Percentiles rank a stretch among this genome's conserved stretches.
Evolutionary conservation across 768 basidiomycete species (phyloP).

Genomic region (Leccinum incarnatum): DNA sequence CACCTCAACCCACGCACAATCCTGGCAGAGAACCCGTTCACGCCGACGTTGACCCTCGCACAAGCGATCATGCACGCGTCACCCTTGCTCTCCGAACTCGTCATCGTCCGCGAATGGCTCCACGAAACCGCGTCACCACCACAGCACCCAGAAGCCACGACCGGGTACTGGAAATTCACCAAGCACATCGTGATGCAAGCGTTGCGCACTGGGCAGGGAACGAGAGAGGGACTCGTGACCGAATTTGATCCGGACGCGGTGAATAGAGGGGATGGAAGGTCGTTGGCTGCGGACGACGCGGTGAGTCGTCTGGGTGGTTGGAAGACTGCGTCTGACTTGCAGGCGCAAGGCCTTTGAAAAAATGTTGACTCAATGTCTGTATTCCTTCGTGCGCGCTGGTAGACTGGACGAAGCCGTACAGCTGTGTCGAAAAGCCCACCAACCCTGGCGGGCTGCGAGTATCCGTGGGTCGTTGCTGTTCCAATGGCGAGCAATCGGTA

Average conservation of each 20-base stretch:
- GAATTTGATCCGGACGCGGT: slow-evolving; percentile 83
- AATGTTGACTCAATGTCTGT: slow-evolving; percentile 71
- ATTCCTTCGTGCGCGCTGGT: slow-evolving; percentile 82
- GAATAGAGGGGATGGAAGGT: slow-evolving; percentile 53
- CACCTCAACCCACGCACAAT: slow-evolving; percentile 52
- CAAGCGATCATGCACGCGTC: slow-evolving; percentile 70
- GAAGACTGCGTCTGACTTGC: neutral
- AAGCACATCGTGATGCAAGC: slow-evolving; percentile 69
- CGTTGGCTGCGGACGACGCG: slow-evolving; percentile 73
- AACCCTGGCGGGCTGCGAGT: slow-evolving; percentile 90
- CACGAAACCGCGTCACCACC: slow-evolving; percentile 71
- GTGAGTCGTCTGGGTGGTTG: slow-evolving; percentile 43
- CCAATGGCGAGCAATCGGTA: slow-evolving; percentile 71
- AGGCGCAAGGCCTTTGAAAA: slow-evolving; percentile 73
- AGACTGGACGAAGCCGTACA: slow-evolving; percentile 80
- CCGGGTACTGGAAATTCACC: slow-evolving; percentile 84
- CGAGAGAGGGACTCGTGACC: slow-evolving; percentile 51
- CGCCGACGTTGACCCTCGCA: slow-evolving; percentile 71
- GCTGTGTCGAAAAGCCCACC: slow-evolving; percentile 75
- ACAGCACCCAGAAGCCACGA: slow-evolving; percentile 65
- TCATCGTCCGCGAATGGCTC: slow-evolving; percentile 86
- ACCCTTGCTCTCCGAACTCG: slow-evolving; percentile 67
- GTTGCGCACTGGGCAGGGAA: slow-evolving; percentile 46
- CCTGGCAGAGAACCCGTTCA: slow-evolving; percentile 74
- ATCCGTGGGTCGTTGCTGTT: slow-evolving; percentile 82